Evolutionary conservation across 108 stramenopile genomes (phyloP).

Genomic region (Pseudonitzschia multiseries): DNA sequence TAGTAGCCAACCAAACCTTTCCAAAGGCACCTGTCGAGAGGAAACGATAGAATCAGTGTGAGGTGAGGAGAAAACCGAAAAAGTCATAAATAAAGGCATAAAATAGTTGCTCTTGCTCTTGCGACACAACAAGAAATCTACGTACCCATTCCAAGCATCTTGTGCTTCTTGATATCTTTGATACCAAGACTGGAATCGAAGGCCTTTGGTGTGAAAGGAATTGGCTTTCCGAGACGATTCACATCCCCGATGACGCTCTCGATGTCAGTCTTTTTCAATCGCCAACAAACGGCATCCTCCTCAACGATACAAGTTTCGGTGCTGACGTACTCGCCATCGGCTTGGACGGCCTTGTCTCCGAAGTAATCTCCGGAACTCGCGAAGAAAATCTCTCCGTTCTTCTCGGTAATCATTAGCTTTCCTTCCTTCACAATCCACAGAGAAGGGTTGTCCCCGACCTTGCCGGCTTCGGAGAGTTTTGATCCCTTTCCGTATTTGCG

Average conservation of each 20-base stretch:
- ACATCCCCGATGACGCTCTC: constrained; percentile 68
- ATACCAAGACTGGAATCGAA: constrained; percentile 35
- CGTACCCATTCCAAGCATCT: constrained; percentile 81
- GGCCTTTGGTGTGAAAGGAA: constrained; percentile 32
- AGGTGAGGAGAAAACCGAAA: not conserved
- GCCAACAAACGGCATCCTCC: constrained; percentile 57
- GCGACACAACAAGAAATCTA: constrained; percentile 1
- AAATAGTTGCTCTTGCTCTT: not conserved
- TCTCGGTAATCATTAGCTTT: constrained; percentile 35
- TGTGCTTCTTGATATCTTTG: constrained; percentile 63
- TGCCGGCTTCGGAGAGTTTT: constrained; percentile 71
- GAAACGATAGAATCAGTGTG: not conserved
- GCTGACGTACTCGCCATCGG: constrained; percentile 44
- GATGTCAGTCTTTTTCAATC: constrained; percentile 45
- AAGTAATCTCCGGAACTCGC: constrained; percentile 59
- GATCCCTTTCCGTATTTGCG: constrained; percentile 54
- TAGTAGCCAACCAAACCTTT: constrained; percentile 83
- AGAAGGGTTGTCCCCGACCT: constrained; percentile 36
- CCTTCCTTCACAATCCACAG: constrained; percentile 56
- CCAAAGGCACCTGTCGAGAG: constrained; percentile 77
- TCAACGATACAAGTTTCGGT: constrained; percentile 49
- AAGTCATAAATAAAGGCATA: not conserved
- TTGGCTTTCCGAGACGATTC: constrained; percentile 55
- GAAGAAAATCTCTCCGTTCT: constrained; percentile 40
- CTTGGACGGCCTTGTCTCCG: constrained; percentile 66